Evolutionary conservation across 2,329 filamentous ascomycete genomes (phyloP), one percentile per base, ranked within the genome.

Genomic region (Claviceps arundinis): DNA sequence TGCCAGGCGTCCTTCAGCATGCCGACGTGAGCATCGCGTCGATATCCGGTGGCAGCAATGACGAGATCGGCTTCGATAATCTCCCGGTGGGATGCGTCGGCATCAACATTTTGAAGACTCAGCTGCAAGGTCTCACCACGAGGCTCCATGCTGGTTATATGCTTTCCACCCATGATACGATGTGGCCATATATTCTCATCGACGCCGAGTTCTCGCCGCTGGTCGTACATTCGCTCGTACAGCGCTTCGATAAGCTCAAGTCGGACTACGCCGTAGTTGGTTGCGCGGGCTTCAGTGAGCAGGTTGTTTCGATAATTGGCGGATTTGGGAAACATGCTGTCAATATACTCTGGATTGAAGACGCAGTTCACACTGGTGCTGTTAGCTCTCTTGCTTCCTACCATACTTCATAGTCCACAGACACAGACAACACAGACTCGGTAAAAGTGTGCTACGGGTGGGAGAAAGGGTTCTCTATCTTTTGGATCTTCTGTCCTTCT

Each of bases 261-360:
- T 7, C 91, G 83, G 3, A 98, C 91, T 4, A 97, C 91, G 50
- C 89, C 87, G 67, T 97, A 97, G 73, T 97, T 97, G 55, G 91
- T 97, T 34, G 82, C 82, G 54, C 85, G 84, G 59, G 94, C 87
- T 50, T 82, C 81, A 16, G 74, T 70, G 50, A 95, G 65, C 37
- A 80, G 63, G 56, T 68, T 66, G 54, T 76, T 71, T 48, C 90
- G 85, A 55, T 82, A 74, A 45, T 74, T 72, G 1, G 82, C 70
- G 0, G 84, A 73, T 58, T 84, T 81, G 48, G 78, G 72, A 71
- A 82, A 96, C 59, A 95, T 79, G 45, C 75, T 74, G 65, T 95
- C 86, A 34, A 95, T 82, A 54, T 84, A 85, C 37, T 85, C 82
- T 1, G 91, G 91, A 70, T 97, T 89, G 74, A 97, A 97, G 64